These are phyloP conservation scores for Xylariaceae sp. DNA, from an alignment of 2,329 filamentous ascomycete species.

Conservation along the genomic window DNA sequence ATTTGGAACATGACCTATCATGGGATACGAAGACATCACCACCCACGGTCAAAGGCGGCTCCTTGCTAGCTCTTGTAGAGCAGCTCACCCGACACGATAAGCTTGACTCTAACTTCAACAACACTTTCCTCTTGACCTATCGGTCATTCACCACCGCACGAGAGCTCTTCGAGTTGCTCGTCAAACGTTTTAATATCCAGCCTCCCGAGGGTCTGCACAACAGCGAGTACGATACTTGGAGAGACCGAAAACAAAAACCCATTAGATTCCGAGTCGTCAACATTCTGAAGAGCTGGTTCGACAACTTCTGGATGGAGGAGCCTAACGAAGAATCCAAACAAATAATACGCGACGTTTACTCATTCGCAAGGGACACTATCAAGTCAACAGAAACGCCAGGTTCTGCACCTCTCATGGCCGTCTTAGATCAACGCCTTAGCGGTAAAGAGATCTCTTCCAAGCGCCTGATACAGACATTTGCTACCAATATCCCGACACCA, in stretches of 20 bases:
- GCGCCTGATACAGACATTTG: slow-evolving; percentile 85
- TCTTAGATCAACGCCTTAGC: slow-evolving; percentile 85
- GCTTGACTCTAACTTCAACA: slow-evolving; percentile 93
- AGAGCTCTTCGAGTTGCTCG: slow-evolving; percentile 91
- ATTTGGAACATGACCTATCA: slow-evolving; percentile 86
- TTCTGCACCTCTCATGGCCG: slow-evolving; percentile 80
- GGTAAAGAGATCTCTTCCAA: slow-evolving; percentile 89
- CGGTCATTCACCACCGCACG: slow-evolving; percentile 90
- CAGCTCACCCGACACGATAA: slow-evolving; percentile 96
- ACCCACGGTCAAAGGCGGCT: slow-evolving; percentile 85
- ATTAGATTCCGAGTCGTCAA: slow-evolving; percentile 97
- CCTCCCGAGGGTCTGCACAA: slow-evolving; percentile 81
- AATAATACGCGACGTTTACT: slow-evolving; percentile 86
- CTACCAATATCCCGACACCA: slow-evolving; percentile 79
- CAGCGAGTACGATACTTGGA: slow-evolving; percentile 84
- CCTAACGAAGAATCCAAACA: slow-evolving; percentile 82
- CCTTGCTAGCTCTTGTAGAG: slow-evolving; percentile 86
- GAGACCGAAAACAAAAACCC: slow-evolving; percentile 92
- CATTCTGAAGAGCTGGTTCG: slow-evolving; percentile 97
- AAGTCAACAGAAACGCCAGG: slow-evolving; percentile 94
- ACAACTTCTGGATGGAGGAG: slow-evolving; percentile 98
- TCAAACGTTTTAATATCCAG: slow-evolving; percentile 90
- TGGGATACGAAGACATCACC: slow-evolving; percentile 84
- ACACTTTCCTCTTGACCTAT: slow-evolving; percentile 96
- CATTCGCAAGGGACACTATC: slow-evolving; percentile 89